A percentile compares a stretch with the other conserved stretches of the same genome.
Evolutionary conservation across 306 rosid species (phyloP).

Genomic region (Acacia melanoxylon): DNA sequence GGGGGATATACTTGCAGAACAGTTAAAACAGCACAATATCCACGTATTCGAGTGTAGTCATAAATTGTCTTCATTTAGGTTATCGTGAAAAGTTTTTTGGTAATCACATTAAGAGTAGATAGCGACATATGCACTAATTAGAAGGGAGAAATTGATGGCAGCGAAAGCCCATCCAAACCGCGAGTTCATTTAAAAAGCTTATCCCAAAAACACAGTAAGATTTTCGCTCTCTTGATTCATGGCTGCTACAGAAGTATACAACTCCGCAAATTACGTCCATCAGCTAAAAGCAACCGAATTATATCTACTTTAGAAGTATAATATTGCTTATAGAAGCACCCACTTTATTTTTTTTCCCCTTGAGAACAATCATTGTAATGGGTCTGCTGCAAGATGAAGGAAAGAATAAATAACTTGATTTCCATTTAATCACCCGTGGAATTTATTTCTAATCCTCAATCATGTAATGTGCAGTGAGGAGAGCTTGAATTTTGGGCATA

Average conservation of each 20-base stretch:
- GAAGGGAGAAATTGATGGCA: background rate
- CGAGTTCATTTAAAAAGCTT: background rate
- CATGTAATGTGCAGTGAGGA: background rate
- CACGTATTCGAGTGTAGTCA: background rate
- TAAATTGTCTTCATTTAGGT: background rate
- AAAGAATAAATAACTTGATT: background rate
- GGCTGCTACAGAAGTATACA: background rate
- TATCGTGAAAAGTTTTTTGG: background rate
- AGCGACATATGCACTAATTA: background rate
- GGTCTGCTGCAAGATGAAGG: background rate
- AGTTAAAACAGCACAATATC: background rate
- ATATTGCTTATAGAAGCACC: background rate
- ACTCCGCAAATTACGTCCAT: conserved; percentile 24
- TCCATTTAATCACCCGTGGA: background rate
- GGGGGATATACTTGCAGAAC: background rate
- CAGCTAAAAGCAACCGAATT: background rate
- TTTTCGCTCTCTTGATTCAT: background rate
- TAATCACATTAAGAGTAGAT: background rate
- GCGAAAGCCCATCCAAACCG: background rate
- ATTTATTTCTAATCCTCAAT: background rate
- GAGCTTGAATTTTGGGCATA: background rate
- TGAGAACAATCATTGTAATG: background rate
- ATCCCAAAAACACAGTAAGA: background rate
- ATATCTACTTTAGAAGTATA: background rate
- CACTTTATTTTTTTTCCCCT: background rate